Evolutionary conservation across 495 filamentous ascomycete species (phyloP), one percentile per base, ranked within the genome.

Genomic region (Halenospora varia): DNA sequence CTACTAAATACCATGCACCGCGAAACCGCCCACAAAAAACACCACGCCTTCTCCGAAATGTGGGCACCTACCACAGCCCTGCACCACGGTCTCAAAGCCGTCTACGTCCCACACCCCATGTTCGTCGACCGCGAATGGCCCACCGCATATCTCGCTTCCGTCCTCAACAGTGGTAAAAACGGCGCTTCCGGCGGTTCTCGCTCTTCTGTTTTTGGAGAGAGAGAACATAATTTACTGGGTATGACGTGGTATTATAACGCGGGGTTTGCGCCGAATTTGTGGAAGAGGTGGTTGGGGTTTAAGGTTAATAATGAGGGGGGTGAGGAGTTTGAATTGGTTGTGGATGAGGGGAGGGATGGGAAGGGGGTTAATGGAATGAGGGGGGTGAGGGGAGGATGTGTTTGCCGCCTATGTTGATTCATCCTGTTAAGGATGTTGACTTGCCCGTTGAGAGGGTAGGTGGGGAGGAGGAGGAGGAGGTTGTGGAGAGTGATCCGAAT

Each of bases 241-340:
- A 84, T 88, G 41, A 96, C 86, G 13, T 98, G 94, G 94, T 97
- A 93, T 70, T 97, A 96, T 68, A 89, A 96, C 64, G 88, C 90
- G 2, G 87, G 88, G 0, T 96, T 95, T 63, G 82, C 88, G 20
- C 81, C 81, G 4, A 91, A 91, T 62, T 66, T 97, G 65, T 97
- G 90, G 79, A 82, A 81, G 59, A 79, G 92, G 62, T 97, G 93
- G 93, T 73, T 96, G 46, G 92, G 92, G 2, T 81, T 88, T 41
- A 86, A 84, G 64, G 85, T 95, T 25, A 88, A 96, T 68, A 88
- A 89, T 53, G 88, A 90, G 57, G 91, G 91, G 0, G 91, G 92
- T 4, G 91, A 96, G 71, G 80, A 89, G 69, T 87, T 86, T 63
- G 90, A 94, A 73, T 60, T 86, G 59, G 81, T 75, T 13, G 82